These are phyloP conservation scores for Huntiella moniliformis DNA, from an alignment of 2,329 filamentous ascomycete species.

Conservation along the genomic window DNA sequence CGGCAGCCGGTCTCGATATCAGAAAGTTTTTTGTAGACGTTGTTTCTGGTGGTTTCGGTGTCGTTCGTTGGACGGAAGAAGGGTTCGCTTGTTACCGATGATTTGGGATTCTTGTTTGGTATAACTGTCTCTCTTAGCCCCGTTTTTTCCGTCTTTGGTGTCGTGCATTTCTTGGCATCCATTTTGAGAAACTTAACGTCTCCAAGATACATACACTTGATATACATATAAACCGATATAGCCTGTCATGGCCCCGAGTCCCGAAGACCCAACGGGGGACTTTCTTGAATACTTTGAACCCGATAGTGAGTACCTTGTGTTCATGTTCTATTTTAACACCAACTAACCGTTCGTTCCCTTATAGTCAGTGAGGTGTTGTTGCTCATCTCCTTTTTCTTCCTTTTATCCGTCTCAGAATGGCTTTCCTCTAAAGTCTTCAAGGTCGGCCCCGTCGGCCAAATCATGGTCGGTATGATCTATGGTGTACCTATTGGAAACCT, in stretches of 20 bases:
- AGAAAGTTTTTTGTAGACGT: too few species aligned
- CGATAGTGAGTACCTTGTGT: conserved; percentile 16
- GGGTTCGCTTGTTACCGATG: too few species aligned
- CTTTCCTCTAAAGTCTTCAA: conserved; percentile 22
- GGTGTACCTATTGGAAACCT: conserved; percentile 27
- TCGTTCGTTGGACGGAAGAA: too few species aligned
- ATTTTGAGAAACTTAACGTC: too few species aligned
- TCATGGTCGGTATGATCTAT: conserved; percentile 28
- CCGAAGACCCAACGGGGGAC: conserved; percentile 10
- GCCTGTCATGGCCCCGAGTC: conserved; percentile 5
- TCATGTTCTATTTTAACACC: neutral
- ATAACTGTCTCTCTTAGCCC: too few species aligned
- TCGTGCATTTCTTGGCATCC: too few species aligned
- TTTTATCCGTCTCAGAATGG: conserved; percentile 24
- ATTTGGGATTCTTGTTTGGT: too few species aligned
- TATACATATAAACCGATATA: too few species aligned
- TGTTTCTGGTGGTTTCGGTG: too few species aligned
- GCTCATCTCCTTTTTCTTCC: conserved; percentile 26
- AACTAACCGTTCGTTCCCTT: neutral
- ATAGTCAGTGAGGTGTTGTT: conserved; percentile 23
- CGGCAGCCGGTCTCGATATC: too few species aligned
- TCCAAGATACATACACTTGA: too few species aligned
- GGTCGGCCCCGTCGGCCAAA: conserved; percentile 28
- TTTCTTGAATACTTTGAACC: conserved; percentile 24
- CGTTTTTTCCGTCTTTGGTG: too few species aligned